Evolutionary conservation across 1,139 yeast species (phyloP).

Genomic region (Cylindricascospora bacillispora): DNA sequence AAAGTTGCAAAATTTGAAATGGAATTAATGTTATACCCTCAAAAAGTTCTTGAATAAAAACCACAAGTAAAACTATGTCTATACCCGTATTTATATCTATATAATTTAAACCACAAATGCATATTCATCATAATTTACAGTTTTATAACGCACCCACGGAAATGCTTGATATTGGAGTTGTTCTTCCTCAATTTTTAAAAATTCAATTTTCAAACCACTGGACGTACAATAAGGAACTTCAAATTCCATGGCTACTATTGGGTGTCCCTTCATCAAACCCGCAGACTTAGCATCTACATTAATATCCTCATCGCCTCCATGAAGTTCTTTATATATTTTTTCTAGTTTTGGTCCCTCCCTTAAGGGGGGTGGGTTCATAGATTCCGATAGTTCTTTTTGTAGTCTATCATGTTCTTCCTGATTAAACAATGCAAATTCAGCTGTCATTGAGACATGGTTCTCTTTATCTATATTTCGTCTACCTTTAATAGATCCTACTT

Average conservation of each 20-base stretch:
- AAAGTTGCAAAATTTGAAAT: too few relatives aligned
- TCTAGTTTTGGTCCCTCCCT: conserved; percentile 26
- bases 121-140: conserved; percentile 37
- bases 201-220: conserved; percentile 62
- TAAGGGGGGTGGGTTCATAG: conserved; percentile 33
- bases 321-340: conserved; percentile 24
- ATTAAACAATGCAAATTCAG: conserved; percentile 51
- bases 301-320: conserved; percentile 35
- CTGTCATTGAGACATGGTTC: conserved; percentile 41
- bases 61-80: conserved; percentile 2
- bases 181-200: conserved; percentile 56
- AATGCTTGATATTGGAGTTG: conserved; percentile 59
- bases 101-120: conserved; percentile 15
- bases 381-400: conserved; percentile 31
- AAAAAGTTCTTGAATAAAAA: too few relatives aligned
- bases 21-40: too few relatives aligned
- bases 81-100: neutral
- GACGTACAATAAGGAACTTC: conserved; percentile 58
- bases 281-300: conserved; percentile 26
- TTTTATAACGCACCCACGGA: conserved; percentile 71
- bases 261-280: conserved; percentile 25
- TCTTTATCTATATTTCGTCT: conserved; percentile 21
- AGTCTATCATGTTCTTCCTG: conserved; percentile 38
- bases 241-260: conserved; percentile 42
- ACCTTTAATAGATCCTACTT: conserved; percentile 36